Percentiles rank a stretch among this genome's conserved stretches.
phyloP scores from a whole-genome alignment of 495 filamentous ascomycete species.

The Penicillium paxilli region DNA sequence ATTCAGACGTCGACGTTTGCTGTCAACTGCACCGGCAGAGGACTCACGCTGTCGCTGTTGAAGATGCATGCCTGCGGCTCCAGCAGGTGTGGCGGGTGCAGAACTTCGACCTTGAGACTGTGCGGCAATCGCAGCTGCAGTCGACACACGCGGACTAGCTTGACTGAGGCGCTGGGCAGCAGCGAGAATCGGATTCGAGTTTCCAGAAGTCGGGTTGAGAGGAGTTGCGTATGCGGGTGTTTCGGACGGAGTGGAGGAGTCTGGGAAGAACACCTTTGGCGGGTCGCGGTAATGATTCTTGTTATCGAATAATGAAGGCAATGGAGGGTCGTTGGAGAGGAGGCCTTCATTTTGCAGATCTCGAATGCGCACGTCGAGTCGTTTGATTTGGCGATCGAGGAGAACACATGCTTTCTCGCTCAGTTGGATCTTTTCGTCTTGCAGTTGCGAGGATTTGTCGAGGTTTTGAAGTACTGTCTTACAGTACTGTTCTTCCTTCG shows the following conservation, averaged over 20 bases:
- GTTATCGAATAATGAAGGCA: slow-evolving; percentile 75
- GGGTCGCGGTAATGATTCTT: slow-evolving; percentile 57
- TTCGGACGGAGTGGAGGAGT: slow-evolving; percentile 41
- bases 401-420: slow-evolving; percentile 74
- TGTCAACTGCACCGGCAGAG: slow-evolving; percentile 70
- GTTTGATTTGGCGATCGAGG: slow-evolving; percentile 85
- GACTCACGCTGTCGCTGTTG: slow-evolving; percentile 70
- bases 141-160: slow-evolving; percentile 26
- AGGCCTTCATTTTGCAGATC: slow-evolving; percentile 77
- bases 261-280: slow-evolving; percentile 50
- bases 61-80: slow-evolving; percentile 56
- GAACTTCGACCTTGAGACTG: slow-evolving; percentile 45
- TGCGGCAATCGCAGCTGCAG: slow-evolving; percentile 22
- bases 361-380: slow-evolving; percentile 84
- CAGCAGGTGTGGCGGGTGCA: slow-evolving; percentile 66
- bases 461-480: slow-evolving; percentile 71
- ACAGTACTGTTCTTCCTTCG: slow-evolving; percentile 77
- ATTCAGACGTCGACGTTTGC: slow-evolving; percentile 73
- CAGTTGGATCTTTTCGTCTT: slow-evolving; percentile 84
- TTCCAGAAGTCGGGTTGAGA: slow-evolving; percentile 43
- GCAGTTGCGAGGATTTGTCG: slow-evolving; percentile 67
- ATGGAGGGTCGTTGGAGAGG: slow-evolving; percentile 72
- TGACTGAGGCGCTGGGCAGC: slow-evolving; percentile 51
- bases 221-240: slow-evolving; percentile 42
- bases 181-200: slow-evolving; percentile 39